Conservation (phyloP, 352 stramenopile genomes). For the Globisporangium cylindrosporum region DNA sequence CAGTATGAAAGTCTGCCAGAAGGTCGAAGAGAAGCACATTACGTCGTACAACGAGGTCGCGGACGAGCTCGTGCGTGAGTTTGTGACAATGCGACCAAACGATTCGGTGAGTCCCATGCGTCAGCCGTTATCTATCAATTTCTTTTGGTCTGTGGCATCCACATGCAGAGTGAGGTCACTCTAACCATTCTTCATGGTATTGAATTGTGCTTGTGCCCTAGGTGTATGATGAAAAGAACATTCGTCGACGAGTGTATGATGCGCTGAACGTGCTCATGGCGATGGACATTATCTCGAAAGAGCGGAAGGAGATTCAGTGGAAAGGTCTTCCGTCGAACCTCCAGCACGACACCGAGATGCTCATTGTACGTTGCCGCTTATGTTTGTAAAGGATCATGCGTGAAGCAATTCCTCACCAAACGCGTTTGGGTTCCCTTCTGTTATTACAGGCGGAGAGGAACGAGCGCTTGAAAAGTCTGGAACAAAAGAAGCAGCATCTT, state of each 20-base stretch:
- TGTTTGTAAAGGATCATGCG: background rate
- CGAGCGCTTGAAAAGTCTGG: conserved; percentile 74
- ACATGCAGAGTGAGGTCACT: background rate
- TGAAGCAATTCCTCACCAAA: background rate
- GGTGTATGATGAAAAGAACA: conserved; percentile 95
- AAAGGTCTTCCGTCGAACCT: conserved; percentile 78
- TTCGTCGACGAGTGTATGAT: conserved; percentile 96
- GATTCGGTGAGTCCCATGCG: conserved; percentile 45
- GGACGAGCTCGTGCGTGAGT: conserved; percentile 91
- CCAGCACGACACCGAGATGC: conserved; percentile 85
- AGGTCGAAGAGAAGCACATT: conserved; percentile 95
- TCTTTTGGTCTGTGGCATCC: background rate
- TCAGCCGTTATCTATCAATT: background rate
- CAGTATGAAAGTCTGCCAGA: conserved; percentile 95
- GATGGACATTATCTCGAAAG: conserved; percentile 98
- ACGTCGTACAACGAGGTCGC: conserved; percentile 96
- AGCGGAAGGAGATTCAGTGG: conserved; percentile 92
- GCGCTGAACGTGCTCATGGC: conserved; percentile 97
- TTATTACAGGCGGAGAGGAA: conserved; percentile 58
- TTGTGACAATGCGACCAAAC: conserved; percentile 81
- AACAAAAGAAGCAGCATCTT: conserved; percentile 89
- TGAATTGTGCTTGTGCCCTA: conserved; percentile 16
- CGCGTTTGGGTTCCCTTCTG: background rate
- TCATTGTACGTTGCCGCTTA: conserved; percentile 47
- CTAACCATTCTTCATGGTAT: background rate